Conservation (phyloP, 345 rosid genomes). For the Brassica nigra region DNA sequence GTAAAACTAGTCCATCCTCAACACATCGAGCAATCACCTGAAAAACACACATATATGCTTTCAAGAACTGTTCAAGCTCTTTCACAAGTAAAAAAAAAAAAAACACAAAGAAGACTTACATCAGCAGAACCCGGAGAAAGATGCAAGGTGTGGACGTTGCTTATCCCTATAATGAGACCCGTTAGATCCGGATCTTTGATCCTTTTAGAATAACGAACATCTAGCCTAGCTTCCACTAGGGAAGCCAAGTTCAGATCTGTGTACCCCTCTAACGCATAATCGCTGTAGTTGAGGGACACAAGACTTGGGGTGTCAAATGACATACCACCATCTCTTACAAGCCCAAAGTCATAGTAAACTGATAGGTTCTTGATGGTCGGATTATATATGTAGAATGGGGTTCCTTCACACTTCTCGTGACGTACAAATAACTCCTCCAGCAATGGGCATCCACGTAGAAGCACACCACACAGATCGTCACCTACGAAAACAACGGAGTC, state of each 20-base stretch:
- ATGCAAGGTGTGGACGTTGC: neutral
- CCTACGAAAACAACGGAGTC: neutral
- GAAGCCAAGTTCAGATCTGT: neutral
- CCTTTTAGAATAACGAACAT: neutral
- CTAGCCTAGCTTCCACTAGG: conserved; percentile 1
- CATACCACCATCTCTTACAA: neutral
- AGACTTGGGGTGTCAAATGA: neutral
- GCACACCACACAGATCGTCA: neutral
- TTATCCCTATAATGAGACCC: conserved; percentile 1
- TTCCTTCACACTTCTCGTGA: neutral
- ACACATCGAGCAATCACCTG: conserved; percentile 11
- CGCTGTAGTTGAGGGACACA: neutral
- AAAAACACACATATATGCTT: neutral
- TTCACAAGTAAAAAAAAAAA: neutral
- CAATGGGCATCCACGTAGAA: conserved; percentile 20
- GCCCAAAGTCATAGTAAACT: neutral
- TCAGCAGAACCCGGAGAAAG: neutral
- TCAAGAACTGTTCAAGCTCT: conserved; percentile 8
- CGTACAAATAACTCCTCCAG: conserved; percentile 15
- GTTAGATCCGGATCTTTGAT: neutral
- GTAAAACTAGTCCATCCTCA: neutral
- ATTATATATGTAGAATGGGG: neutral
- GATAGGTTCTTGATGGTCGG: conserved; percentile 6
- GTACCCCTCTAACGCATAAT: neutral
- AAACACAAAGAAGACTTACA: neutral